These are phyloP conservation scores for Arabis alpina DNA, from an alignment of 345 rosid species.

Conservation along the genomic window DNA sequence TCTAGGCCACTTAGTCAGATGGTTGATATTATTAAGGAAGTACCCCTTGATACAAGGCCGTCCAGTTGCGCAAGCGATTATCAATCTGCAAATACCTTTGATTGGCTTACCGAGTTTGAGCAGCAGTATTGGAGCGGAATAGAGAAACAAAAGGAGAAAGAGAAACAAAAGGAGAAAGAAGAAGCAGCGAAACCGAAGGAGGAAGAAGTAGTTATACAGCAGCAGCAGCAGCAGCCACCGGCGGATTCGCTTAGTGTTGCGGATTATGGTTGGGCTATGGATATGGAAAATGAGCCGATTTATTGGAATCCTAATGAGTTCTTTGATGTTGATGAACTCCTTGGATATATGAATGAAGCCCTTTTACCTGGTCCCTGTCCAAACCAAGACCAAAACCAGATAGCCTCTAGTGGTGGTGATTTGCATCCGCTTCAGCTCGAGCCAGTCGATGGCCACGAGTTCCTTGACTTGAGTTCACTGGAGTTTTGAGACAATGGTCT, in stretches of 20 bases:
- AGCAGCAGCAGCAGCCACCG: not conserved
- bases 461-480: conserved; percentile 26
- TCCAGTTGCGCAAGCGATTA: not conserved
- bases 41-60: conserved; percentile 3
- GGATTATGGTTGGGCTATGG: conserved; percentile 37
- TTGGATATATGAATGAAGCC: conserved; percentile 42
- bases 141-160: not conserved
- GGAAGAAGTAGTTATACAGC: conserved; percentile 27
- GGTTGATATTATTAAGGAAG: conserved; percentile 16
- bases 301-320: conserved; percentile 48
- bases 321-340: conserved; percentile 63
- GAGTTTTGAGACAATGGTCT: conserved; percentile 24
- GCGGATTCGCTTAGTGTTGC: conserved; percentile 25
- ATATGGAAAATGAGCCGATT: not conserved
- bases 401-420: not conserved
- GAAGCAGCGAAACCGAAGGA: not conserved
- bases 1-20: conserved; percentile 17
- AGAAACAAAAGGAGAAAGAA: conserved; percentile 22
- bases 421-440: conserved; percentile 35
- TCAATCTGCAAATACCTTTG: not conserved
- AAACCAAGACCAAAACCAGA: conserved; percentile 3
- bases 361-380: conserved; percentile 6
- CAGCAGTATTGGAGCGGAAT: conserved; percentile 15
- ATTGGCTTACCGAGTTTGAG: conserved; percentile 36
- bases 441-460: conserved; percentile 31